Evolutionary conservation across 2,329 filamentous ascomycete genomes (phyloP).

Genomic region (Neopestalotiopsis sp.): DNA sequence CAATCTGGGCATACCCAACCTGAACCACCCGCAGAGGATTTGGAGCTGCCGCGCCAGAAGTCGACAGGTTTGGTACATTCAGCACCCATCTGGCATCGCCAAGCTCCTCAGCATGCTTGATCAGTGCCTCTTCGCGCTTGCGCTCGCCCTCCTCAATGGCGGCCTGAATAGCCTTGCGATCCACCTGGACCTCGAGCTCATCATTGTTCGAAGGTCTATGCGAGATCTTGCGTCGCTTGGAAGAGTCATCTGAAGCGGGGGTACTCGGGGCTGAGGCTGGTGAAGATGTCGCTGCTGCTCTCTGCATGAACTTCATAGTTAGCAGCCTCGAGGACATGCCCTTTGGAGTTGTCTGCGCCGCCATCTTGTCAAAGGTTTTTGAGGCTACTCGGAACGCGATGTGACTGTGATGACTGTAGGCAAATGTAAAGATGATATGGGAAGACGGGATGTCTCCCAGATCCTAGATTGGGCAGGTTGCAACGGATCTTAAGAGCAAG

Average conservation of each 20-base stretch:
- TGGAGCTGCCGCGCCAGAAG: conserved; percentile 35
- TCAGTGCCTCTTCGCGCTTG: conserved; percentile 65
- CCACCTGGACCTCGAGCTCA: conserved; percentile 50
- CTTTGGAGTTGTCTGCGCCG: conserved; percentile 61
- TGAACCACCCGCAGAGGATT: conserved; percentile 63
- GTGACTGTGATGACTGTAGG: conserved; percentile 13
- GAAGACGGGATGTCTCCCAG: conserved; percentile 3
- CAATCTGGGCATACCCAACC: conserved; percentile 56
- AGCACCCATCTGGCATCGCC: conserved; percentile 81
- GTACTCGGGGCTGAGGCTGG: conserved; percentile 41
- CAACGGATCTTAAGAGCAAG: conserved; percentile 3
- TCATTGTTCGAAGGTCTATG: conserved; percentile 39
- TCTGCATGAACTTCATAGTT: conserved; percentile 98
- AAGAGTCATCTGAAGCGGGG: conserved; percentile 53
- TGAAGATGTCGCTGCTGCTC: conserved; percentile 70
- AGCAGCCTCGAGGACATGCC: conserved; percentile 86
- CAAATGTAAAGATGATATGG: conserved; percentile 1
- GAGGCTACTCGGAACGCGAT: conserved; percentile 10
- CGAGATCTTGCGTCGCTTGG: conserved; percentile 67
- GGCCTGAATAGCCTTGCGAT: conserved; percentile 65
- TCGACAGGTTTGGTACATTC: conserved; percentile 49
- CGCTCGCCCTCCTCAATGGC: conserved; percentile 71
- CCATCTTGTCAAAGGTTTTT: conserved; percentile 38
- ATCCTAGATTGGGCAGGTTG: conserved; percentile 16
- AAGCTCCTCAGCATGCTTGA: conserved; percentile 63